A percentile compares a stretch with the other conserved stretches of the same genome.
phyloP scores from a whole-genome alignment of 2,329 filamentous ascomycete genomes.

The Penicillium expansum region DNA sequence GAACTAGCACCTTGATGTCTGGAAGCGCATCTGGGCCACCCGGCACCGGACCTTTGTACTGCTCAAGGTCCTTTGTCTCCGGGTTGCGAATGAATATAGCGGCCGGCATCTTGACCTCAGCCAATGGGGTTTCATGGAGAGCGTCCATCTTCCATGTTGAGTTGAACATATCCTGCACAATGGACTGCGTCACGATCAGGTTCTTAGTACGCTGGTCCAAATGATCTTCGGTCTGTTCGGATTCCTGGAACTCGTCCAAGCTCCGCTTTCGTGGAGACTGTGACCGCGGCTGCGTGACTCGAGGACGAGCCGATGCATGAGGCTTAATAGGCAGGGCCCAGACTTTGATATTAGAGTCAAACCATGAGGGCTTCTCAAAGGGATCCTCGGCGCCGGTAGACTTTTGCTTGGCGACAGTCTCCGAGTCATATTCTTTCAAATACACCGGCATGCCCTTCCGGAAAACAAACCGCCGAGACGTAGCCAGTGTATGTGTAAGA shows the following conservation, averaged over 20 bases:
- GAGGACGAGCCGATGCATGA: conserved; percentile 15
- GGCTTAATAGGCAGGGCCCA: conserved; percentile 70
- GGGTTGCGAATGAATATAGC: conserved; percentile 66
- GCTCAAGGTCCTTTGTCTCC: conserved; percentile 61
- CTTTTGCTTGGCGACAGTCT: conserved; percentile 26
- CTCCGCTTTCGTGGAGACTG: conserved; percentile 47
- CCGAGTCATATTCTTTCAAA: conserved; percentile 63
- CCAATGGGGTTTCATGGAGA: conserved; percentile 64
- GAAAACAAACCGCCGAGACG: conserved; percentile 79
- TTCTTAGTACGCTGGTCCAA: conserved; percentile 35
- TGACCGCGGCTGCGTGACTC: conserved; percentile 22
- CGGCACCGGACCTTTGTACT: conserved; percentile 67
- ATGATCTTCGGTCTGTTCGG: conserved; percentile 2
- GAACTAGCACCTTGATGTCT: conserved; percentile 68
- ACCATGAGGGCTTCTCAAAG: conserved; percentile 61
- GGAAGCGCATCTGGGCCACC: conserved; percentile 52
- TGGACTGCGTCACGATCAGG: conserved; percentile 55
- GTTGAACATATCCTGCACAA: conserved; percentile 76
- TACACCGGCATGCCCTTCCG: conserved; percentile 74
- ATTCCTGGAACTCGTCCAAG: conserved; percentile 49
- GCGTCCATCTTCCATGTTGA: conserved; percentile 72
- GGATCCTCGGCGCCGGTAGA: conserved; percentile 20
- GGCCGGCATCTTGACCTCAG: conserved; percentile 65
- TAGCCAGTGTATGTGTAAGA: conserved; percentile 75
- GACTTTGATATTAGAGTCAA: conserved; percentile 73